Evolutionary conservation across 192 early-diverging fungal genomes (phyloP).

Genomic region (Mortierella antarctica): DNA sequence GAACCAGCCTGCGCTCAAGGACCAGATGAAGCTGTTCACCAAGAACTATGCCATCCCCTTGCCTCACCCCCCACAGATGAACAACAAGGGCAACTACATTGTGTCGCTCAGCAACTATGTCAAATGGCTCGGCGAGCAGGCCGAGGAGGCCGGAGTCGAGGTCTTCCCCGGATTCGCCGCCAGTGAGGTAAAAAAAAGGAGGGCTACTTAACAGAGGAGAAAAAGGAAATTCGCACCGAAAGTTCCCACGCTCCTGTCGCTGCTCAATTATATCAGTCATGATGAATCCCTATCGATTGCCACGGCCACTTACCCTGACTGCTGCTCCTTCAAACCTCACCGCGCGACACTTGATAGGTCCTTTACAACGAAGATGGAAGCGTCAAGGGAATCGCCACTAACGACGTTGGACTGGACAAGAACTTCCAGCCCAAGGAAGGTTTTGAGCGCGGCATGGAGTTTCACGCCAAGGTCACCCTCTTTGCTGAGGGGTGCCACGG

Average conservation of each 20-base stretch:
- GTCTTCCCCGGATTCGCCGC: constrained; percentile 94
- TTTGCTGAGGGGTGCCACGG: constrained; percentile 99
- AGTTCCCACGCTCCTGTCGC: neutral
- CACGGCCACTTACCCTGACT: too few species aligned
- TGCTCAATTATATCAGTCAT: too few species aligned
- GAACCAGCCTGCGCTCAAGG: constrained; percentile 83
- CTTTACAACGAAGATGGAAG: constrained; percentile 93
- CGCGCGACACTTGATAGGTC: constrained; percentile 45
- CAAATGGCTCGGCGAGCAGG: constrained; percentile 96
- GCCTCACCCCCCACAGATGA: constrained; percentile 94
- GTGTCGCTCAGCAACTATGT: constrained; percentile 94
- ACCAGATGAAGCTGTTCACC: constrained; percentile 90
- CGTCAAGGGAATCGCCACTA: constrained; percentile 92
- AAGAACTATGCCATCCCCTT: constrained; percentile 80
- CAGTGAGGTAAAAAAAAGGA: constrained; percentile 68
- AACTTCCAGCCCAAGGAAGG: constrained; percentile 88
- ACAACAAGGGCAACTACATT: constrained; percentile 98
- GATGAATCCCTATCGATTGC: too few species aligned
- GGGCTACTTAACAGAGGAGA: too few species aligned
- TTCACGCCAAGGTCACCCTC: constrained; percentile 92
- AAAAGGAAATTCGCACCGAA: constrained; percentile 5
- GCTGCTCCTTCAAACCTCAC: too few species aligned
- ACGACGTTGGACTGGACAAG: constrained; percentile 94
- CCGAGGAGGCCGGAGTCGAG: constrained; percentile 96
- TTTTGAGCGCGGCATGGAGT: constrained; percentile 95